phyloP scores from a whole-genome alignment of 257 asterid genomes.

The Mentha longifolia region DNA sequence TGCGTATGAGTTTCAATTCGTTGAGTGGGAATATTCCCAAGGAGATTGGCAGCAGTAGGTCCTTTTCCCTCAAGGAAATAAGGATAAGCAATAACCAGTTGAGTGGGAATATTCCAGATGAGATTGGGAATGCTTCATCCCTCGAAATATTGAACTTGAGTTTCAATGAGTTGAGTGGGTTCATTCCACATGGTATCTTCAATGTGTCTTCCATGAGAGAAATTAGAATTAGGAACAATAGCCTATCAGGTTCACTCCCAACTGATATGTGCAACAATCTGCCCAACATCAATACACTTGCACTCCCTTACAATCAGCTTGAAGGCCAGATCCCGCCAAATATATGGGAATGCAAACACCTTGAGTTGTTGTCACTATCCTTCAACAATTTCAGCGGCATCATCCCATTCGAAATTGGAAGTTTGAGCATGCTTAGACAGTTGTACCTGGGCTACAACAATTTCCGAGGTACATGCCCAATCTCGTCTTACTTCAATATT shows the following conservation, averaged over 20 bases:
- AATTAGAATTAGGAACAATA: neutral
- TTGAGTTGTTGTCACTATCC: neutral
- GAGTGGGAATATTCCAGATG: too few relatives aligned
- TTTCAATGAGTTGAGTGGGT: too few relatives aligned
- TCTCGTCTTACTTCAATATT: too few relatives aligned
- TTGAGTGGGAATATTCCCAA: neutral
- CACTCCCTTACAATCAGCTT: neutral
- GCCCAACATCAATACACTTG: neutral
- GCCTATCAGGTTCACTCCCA: neutral
- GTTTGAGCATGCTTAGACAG: neutral
- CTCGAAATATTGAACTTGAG: too few relatives aligned
- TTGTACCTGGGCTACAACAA: neutral
- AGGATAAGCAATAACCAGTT: too few relatives aligned
- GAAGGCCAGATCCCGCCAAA: neutral
- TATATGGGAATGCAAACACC: neutral
- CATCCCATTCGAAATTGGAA: neutral
- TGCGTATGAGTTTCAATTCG: neutral
- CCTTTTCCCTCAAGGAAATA: too few relatives aligned
- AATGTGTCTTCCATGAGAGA: neutral
- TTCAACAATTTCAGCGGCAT: neutral
- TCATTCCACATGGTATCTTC: too few relatives aligned
- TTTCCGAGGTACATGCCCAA: too few relatives aligned
- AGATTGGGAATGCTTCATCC: too few relatives aligned
- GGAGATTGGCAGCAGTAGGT: too few relatives aligned
- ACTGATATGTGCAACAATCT: neutral